phyloP scores from a whole-genome alignment of 148 eudicot species.

The Cornus controversa region DNA sequence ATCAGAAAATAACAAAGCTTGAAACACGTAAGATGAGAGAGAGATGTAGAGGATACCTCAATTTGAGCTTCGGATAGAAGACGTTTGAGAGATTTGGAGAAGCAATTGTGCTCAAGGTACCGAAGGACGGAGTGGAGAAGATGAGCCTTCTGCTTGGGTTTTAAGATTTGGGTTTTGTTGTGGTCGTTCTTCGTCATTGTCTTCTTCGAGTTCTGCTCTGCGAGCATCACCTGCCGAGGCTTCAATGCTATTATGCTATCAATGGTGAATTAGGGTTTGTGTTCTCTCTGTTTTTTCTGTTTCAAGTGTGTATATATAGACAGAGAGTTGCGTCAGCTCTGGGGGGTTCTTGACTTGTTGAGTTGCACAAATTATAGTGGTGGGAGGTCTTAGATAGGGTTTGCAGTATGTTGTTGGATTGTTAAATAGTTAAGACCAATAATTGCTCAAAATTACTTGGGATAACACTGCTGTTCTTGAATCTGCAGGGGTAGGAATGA shows the following conservation, averaged over 20 bases:
- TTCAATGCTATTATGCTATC: conserved; percentile 31
- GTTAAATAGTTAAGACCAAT: too few relatives aligned
- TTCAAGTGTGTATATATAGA: background rate
- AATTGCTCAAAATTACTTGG: too few relatives aligned
- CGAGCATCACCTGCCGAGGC: conserved; percentile 62
- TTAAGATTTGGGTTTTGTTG: conserved; percentile 11
- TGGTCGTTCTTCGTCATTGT: conserved; percentile 14
- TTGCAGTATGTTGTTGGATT: too few relatives aligned
- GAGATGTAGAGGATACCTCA: conserved; percentile 35
- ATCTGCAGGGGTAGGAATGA: too few relatives aligned
- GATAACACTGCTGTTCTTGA: too few relatives aligned
- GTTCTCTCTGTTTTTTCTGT: background rate
- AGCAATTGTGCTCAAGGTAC: conserved; percentile 50
- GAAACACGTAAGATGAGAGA: background rate
- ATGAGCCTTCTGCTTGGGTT: conserved; percentile 35
- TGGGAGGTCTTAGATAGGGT: background rate
- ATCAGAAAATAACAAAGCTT: background rate
- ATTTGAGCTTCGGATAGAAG: conserved; percentile 57
- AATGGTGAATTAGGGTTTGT: conserved; percentile 29
- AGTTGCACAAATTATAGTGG: too few relatives aligned
- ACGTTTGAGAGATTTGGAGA: conserved; percentile 59
- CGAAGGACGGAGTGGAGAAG: conserved; percentile 48
- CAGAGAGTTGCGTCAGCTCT: too few relatives aligned
- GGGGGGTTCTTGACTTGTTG: too few relatives aligned
- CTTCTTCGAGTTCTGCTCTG: conserved; percentile 18